A percentile compares a stretch with the other conserved stretches of the same genome.
Conservation (phyloP, 2,329 filamentous ascomycete species). For the Cytospora mali region DNA sequence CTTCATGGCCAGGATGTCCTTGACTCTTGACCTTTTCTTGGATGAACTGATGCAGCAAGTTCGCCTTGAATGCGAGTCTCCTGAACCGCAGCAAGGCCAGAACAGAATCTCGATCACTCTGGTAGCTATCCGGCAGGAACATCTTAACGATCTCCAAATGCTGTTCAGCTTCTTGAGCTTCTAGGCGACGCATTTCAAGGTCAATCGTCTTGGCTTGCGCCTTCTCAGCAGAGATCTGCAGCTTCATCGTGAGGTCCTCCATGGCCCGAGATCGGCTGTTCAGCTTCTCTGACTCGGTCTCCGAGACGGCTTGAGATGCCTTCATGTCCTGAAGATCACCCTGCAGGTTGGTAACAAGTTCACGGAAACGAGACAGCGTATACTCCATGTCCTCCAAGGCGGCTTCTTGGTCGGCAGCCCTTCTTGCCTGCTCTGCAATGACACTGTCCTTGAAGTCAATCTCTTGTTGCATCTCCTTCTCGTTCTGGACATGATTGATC, state of each 20-base stretch:
- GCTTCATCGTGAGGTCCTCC: conserved; percentile 94
- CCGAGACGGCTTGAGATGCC: conserved; percentile 87
- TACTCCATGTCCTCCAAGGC: conserved; percentile 86
- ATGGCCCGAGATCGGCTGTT: conserved; percentile 87
- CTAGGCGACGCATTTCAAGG: conserved; percentile 80
- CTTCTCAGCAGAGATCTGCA: conserved; percentile 87
- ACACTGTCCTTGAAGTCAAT: conserved; percentile 85
- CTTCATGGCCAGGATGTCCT: conserved; percentile 68
- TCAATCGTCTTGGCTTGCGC: conserved; percentile 94
- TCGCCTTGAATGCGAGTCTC: conserved; percentile 84
- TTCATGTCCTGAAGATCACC: conserved; percentile 88
- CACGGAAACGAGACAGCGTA: conserved; percentile 83
- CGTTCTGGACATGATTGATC: conserved; percentile 87
- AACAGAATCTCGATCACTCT: conserved; percentile 81
- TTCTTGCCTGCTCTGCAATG: conserved; percentile 78
- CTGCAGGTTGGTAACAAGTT: conserved; percentile 84
- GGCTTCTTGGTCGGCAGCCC: conserved; percentile 75
- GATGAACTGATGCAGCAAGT: conserved; percentile 74
- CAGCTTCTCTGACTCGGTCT: conserved; percentile 89
- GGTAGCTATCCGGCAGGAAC: conserved; percentile 85
- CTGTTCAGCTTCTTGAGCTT: conserved; percentile 85
- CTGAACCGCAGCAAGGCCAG: conserved; percentile 86
- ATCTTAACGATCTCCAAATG: conserved; percentile 87
- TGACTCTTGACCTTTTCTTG: conserved; percentile 75
- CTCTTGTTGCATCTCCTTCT: conserved; percentile 93